phyloP scores from a whole-genome alignment of 495 filamentous ascomycete genomes.

The Podospora sp. region DNA sequence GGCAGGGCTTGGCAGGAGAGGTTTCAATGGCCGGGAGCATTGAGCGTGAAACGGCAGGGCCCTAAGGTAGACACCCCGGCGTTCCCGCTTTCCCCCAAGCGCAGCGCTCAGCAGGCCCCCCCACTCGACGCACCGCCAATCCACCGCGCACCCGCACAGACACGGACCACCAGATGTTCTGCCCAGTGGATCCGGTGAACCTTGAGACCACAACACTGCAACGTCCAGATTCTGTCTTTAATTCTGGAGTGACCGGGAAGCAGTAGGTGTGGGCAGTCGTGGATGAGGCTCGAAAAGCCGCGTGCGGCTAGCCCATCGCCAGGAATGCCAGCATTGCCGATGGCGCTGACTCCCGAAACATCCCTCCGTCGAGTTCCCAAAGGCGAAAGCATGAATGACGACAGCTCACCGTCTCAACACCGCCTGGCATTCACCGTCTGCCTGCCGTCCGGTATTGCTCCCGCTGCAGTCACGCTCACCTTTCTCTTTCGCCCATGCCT shows the following conservation, averaged over 20 bases:
- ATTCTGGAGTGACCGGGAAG: background rate
- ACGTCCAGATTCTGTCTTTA: background rate
- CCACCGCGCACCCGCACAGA: background rate
- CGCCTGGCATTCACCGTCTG: background rate
- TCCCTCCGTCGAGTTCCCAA: background rate
- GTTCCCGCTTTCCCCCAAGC: slow-evolving; percentile 7
- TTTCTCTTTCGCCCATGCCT: background rate
- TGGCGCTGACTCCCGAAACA: background rate
- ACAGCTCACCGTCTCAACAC: background rate
- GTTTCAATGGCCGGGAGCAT: slow-evolving; percentile 6
- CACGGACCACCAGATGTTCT: slow-evolving; percentile 6
- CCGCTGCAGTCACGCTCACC: background rate
- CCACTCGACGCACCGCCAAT: slow-evolving; percentile 1
- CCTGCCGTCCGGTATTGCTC: background rate
- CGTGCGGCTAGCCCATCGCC: background rate
- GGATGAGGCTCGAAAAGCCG: background rate
- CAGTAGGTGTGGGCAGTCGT: background rate
- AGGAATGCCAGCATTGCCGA: background rate
- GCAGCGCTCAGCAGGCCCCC: background rate
- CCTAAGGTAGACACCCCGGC: background rate
- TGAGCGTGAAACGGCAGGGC: slow-evolving; percentile 13
- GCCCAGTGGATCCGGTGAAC: background rate
- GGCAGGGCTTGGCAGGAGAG: slow-evolving; percentile 22
- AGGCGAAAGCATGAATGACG: background rate
- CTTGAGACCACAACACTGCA: background rate